Base-by-base conservation (phyloP, 129 eudicot genomes). In the Rutidosis leptorrhynchoides region DNA sequence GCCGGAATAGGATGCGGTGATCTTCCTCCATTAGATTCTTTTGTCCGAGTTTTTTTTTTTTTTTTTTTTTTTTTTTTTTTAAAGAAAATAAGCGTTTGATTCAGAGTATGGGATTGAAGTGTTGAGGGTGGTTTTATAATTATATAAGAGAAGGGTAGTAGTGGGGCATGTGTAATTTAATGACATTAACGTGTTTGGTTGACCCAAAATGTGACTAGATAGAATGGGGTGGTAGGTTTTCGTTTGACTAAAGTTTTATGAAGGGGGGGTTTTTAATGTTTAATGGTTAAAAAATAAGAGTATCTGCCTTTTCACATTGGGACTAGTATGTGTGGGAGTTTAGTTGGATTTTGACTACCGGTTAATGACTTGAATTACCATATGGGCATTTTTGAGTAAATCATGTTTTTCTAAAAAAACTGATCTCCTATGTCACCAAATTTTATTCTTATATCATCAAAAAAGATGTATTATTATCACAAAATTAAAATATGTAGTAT, bases 121-220 rank as follows among this genome's bases (percentile, higher is more conserved):
- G 32, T 61, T 24, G 64, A 15, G 29, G 57, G 30, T 53, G 68
- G 46, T 40, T 40, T 40, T 40, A 40, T 40, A 40, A 22, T 32
- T 58, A 64, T 65, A 74, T 62, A 76, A 68, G 57, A 49, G 68
- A 60, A 12, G 62, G 65, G 65, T 27, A n/a, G 75, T 76, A n/a
- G 75, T 76, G 74, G 75, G 75, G 16, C 55, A 60, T 67, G 75
- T 78, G 71, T 67, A 67, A 67, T 66, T 78, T 66, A 72, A 67
- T 73, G 77, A 23, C 29, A 35, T 71, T 77, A 80, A 76, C 78
- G 45, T 80, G 81, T 79, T 78, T 76, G 87, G 79, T 76, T 80
- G 83, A 83, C 83, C 62, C 35, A 72, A 23, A 19, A 37, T 29
- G 10, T 40, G 16, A 28, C 7, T 61, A 12, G 79, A 60, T 56